These are phyloP conservation scores for Leishmania guyanensis DNA, from an alignment of 208 protist genomes.

Conservation along the genomic window DNA sequence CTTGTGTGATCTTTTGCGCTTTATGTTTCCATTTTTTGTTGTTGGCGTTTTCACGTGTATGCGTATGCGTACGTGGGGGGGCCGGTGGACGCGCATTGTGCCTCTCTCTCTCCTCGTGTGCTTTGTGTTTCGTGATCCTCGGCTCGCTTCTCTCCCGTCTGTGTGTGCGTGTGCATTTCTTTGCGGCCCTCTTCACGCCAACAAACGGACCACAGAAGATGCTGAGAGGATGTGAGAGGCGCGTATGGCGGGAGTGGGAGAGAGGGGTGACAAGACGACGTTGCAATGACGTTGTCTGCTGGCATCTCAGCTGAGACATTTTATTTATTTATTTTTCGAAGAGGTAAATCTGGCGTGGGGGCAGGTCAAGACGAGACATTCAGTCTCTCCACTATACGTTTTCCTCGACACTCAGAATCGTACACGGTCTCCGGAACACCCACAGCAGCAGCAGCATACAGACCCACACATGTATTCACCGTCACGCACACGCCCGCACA, in stretches of 20 bases:
- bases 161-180: background rate
- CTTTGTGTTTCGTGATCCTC: background rate
- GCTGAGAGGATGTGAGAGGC: background rate
- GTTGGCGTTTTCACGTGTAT: background rate
- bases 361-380: background rate
- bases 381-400: background rate
- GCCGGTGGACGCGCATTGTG: background rate
- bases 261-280: constrained; percentile 7
- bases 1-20: background rate
- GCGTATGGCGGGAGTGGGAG: background rate
- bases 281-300: constrained; percentile 2
- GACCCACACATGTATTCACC: background rate
- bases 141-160: background rate
- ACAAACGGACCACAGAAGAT: background rate
- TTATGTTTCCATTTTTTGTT: background rate
- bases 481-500: background rate
- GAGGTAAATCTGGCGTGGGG: background rate
- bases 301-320: background rate
- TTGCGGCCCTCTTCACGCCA: background rate
- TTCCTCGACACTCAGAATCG: background rate
- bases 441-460: background rate
- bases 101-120: background rate
- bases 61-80: background rate
- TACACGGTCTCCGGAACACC: background rate
- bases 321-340: background rate